Conservation (phyloP, 805 yeast species). For the Wickerhamomyces bisporus region DNA sequence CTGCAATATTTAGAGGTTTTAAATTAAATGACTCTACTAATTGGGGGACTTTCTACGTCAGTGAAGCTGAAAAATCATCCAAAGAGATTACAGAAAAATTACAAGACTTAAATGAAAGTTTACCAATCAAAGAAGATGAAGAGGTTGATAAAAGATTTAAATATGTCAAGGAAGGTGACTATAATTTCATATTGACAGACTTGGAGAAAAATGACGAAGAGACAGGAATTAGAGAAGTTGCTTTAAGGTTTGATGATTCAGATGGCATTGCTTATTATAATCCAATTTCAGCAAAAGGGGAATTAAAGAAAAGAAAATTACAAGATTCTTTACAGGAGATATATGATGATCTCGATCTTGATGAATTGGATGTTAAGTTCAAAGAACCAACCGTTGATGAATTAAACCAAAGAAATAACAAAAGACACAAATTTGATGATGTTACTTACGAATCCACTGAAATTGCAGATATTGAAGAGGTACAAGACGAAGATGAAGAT, state of each 20-base stretch:
- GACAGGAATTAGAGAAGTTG: conserved; percentile 43
- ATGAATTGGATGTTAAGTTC: conserved; percentile 53
- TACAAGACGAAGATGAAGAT: conserved; percentile 25
- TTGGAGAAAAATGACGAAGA: conserved; percentile 16
- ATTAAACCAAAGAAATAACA: conserved; percentile 57
- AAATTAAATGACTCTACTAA: conserved; percentile 61
- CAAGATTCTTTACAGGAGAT: conserved; percentile 44
- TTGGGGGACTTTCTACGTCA: conserved; percentile 68
- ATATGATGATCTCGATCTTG: conserved; percentile 52
- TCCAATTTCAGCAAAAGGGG: conserved; percentile 73
- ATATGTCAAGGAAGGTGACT: conserved; percentile 69
- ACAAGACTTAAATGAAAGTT: conserved; percentile 47
- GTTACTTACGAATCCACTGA: conserved; percentile 63
- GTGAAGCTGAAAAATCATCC: conserved; percentile 37
- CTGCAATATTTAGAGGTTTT: conserved; percentile 70
- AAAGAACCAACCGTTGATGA: conserved; percentile 74
- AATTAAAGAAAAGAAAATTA: conserved; percentile 80
- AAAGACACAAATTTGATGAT: conserved; percentile 70
- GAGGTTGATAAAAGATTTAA: conserved; percentile 37
- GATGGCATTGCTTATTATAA: conserved; percentile 64
- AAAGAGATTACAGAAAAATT: conserved; percentile 34
- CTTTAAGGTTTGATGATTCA: conserved; percentile 52
- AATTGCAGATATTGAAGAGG: conserved; percentile 29
- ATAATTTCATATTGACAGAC: conserved; percentile 55
- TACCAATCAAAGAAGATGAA: conserved; percentile 29